A percentile compares a stretch with the other conserved stretches of the same genome.
Evolutionary conservation across 78 protist species (phyloP).

Genomic region (Capsaspora owczarzaki): DNA sequence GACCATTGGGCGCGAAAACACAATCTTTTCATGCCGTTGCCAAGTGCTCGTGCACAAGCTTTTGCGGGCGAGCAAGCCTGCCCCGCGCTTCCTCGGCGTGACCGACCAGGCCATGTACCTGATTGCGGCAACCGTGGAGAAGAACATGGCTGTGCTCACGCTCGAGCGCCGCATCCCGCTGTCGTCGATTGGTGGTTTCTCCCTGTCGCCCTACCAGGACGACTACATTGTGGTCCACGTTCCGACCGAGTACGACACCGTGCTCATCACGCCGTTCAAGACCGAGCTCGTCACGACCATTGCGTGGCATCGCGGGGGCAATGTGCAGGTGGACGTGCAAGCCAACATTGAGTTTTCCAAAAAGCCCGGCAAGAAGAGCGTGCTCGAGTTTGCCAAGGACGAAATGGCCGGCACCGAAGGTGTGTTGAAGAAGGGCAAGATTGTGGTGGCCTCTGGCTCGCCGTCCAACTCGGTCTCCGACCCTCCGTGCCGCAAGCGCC

Average conservation of each 20-base stretch:
- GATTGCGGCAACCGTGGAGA: not conserved
- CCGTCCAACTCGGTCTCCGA: not conserved
- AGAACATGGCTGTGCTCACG: not conserved
- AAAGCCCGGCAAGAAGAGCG: not conserved
- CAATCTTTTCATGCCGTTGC: not conserved
- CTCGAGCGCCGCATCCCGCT: slow-evolving; percentile 1
- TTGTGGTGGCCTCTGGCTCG: not conserved
- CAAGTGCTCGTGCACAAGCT: not conserved
- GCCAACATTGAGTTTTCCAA: not conserved
- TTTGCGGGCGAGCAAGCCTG: not conserved
- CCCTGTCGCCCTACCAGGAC: not conserved
- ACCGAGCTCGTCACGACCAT: slow-evolving; percentile 12
- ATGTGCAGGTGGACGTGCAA: not conserved
- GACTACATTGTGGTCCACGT: slow-evolving; percentile 3
- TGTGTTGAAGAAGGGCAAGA: not conserved
- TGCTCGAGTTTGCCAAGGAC: not conserved
- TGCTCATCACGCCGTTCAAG: slow-evolving; percentile 4
- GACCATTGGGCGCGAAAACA: not conserved
- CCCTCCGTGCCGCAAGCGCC: not conserved
- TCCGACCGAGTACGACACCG: not conserved
- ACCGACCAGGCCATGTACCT: not conserved
- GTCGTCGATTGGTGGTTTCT: not conserved
- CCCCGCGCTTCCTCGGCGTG: not conserved
- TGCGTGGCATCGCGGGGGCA: not conserved
- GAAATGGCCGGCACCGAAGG: not conserved